Percentiles rank a stretch among this genome's conserved stretches.
Conservation (phyloP, 257 asterid genomes). For the Gentiana straminea region DNA sequence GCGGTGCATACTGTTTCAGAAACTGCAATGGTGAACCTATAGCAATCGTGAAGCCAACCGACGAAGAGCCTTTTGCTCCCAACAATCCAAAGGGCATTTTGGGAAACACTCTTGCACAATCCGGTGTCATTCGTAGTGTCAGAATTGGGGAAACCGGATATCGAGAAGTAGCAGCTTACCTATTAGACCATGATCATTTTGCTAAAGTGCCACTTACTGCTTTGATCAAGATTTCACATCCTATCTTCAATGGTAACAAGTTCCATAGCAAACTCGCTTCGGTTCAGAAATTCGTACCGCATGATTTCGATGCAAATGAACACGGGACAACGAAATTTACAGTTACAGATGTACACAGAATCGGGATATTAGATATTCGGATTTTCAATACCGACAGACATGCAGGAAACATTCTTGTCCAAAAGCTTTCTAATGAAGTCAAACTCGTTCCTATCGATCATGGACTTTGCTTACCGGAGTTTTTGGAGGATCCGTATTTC, state of each 20-base stretch:
- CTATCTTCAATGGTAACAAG: conserved; percentile 13
- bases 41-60: conserved; percentile 18
- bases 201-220: conserved; percentile 18
- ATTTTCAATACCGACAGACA: conserved; percentile 16
- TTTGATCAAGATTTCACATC: conserved; percentile 12
- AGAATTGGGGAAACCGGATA: conserved; percentile 16
- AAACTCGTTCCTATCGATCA: conserved; percentile 16
- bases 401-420: conserved; percentile 13
- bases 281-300: conserved; percentile 11
- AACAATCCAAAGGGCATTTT: conserved; percentile 16
- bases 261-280: conserved; percentile 12
- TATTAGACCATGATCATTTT: conserved; percentile 10
- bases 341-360: conserved; percentile 11
- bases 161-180: conserved; percentile 17
- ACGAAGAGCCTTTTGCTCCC: conserved; percentile 17
- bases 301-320: conserved; percentile 16
- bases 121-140: conserved; percentile 13
- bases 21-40: conserved; percentile 5
- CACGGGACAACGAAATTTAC: conserved; percentile 13
- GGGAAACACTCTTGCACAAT: conserved; percentile 13
- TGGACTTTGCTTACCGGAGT: conserved; percentile 17
- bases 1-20: conserved; percentile 12
- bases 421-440: conserved; percentile 9
- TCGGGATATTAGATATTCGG: conserved; percentile 14
- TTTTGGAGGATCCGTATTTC: conserved; percentile 16